A percentile compares a stretch with the other conserved stretches of the same genome.
Conservation (phyloP, 352 stramenopile species). For the Saprolegnia diclina region DNA sequence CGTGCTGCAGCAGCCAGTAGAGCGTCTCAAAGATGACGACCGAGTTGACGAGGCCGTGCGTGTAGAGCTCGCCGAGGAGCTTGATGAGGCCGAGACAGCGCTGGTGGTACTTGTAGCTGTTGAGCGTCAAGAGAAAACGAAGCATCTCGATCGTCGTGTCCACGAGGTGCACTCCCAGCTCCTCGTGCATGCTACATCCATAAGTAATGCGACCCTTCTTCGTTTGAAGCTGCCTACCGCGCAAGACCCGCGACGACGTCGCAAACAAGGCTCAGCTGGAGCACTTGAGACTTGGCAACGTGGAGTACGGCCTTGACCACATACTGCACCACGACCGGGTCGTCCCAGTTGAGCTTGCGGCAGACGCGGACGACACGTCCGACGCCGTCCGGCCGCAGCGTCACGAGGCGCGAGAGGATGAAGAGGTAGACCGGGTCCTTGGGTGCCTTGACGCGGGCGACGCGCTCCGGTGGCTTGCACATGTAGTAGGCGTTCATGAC, state of each 20-base stretch:
- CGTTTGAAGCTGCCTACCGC: conserved; percentile 57
- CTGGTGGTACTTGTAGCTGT: conserved; percentile 90
- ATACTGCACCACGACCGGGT: conserved; percentile 34
- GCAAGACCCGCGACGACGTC: conserved; percentile 82
- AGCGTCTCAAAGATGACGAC: conserved; percentile 91
- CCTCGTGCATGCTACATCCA: conserved; percentile 77
- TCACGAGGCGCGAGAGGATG: conserved; percentile 76
- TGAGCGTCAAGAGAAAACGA: conserved; percentile 83
- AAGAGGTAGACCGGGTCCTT: conserved; percentile 92
- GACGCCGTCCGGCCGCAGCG: conserved; percentile 71
- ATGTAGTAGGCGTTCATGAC: conserved; percentile 92
- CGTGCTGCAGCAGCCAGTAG: conserved; percentile 93
- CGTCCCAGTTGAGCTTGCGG: conserved; percentile 90
- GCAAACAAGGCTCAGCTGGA: conserved; percentile 83
- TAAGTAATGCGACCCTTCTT: no score
- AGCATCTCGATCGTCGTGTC: conserved; percentile 93
- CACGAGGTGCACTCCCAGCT: conserved; percentile 86
- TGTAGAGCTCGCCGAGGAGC: conserved; percentile 93
- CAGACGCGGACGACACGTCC: conserved; percentile 92
- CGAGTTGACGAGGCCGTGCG: conserved; percentile 83
- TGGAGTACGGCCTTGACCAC: conserved; percentile 91
- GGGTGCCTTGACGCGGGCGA: conserved; percentile 64
- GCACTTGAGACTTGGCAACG: conserved; percentile 84
- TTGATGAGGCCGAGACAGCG: conserved; percentile 89
- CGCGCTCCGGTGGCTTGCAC: conserved; percentile 84